Evolutionary conservation across 305 asterid species (phyloP).

Genomic region (Fraxinus baroniana): DNA sequence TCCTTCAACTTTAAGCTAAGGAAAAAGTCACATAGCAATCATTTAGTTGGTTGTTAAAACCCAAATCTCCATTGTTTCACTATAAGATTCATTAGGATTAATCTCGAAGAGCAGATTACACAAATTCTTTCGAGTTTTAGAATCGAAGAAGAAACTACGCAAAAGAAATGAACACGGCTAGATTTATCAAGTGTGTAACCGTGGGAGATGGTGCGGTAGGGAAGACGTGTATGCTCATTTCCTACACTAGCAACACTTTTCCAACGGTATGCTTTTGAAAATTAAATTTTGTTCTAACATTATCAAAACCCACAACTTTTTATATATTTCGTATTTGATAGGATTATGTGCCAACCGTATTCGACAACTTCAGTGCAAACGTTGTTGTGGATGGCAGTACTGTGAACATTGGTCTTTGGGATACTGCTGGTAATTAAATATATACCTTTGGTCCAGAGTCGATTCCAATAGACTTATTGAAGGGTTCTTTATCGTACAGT

Average conservation of each 20-base stretch:
- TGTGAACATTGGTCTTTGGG: conserved; percentile 88
- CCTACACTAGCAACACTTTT: conserved; percentile 77
- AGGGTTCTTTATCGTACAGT: neutral
- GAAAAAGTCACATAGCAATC: conserved; percentile 38
- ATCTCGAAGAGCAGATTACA: conserved; percentile 13
- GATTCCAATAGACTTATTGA: neutral
- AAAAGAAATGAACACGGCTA: conserved; percentile 58
- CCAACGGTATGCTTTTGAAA: conserved; percentile 50
- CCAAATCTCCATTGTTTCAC: conserved; percentile 28
- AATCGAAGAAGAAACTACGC: too few relatives aligned
- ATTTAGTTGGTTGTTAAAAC: conserved; percentile 40
- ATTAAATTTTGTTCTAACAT: too few relatives aligned
- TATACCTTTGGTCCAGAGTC: neutral
- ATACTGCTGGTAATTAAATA: conserved; percentile 62
- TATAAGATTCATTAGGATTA: neutral
- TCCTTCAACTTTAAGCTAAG: conserved; percentile 61
- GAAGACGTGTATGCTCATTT: conserved; percentile 84
- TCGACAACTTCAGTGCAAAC: conserved; percentile 85
- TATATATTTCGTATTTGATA: neutral
- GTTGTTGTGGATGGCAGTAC: conserved; percentile 85
- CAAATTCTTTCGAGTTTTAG: neutral
- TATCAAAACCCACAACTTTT: neutral
- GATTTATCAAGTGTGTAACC: conserved; percentile 77
- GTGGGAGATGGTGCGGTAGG: conserved; percentile 95
- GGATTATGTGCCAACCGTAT: conserved; percentile 92